Percentiles rank a stretch among this genome's conserved stretches.
Evolutionary conservation across 805 yeast genomes (phyloP).

Genomic region (Debaryomyces maramus): DNA sequence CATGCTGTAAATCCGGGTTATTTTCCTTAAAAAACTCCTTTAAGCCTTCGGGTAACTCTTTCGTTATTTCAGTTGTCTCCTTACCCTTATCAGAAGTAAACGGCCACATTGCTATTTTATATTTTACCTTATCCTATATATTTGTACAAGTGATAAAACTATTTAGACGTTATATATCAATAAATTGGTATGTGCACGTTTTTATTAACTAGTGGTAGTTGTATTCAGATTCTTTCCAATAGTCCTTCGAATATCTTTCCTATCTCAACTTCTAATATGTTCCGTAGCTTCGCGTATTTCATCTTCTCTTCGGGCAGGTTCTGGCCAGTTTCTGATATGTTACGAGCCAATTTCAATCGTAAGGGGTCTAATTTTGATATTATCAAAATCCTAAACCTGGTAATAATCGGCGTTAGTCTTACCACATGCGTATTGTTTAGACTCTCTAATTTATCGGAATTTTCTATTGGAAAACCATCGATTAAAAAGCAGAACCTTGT

Average conservation of each 20-base stretch:
- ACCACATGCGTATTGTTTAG: slow-evolving; percentile 34
- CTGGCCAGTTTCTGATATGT: slow-evolving; percentile 5
- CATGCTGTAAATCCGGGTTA: slow-evolving; percentile 29
- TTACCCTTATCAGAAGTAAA: slow-evolving; percentile 19
- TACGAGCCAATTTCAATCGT: neutral
- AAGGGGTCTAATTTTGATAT: slow-evolving; percentile 25
- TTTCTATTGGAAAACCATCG: slow-evolving; percentile 27
- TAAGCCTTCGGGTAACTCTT: slow-evolving; percentile 36
- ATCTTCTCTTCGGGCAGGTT: neutral
- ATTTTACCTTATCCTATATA: too few species aligned
- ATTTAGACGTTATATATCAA: neutral
- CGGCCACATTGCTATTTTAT: slow-evolving; percentile 28
- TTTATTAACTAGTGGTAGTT: neutral
- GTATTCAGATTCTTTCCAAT: slow-evolving; percentile 25
- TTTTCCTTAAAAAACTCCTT: slow-evolving; percentile 29
- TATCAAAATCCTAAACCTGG: slow-evolving; percentile 32
- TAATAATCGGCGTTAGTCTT: slow-evolving; percentile 31
- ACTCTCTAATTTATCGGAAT: slow-evolving; percentile 5
- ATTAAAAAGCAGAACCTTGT: slow-evolving; percentile 28
- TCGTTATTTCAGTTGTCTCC: slow-evolving; percentile 26
- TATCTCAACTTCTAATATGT: slow-evolving; percentile 34
- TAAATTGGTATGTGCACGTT: slow-evolving; percentile 1
- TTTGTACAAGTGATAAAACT: slow-evolving; percentile 1
- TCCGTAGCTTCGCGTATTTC: slow-evolving; percentile 7
- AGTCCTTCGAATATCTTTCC: slow-evolving; percentile 41